These are phyloP conservation scores for Ustilaginoidea virens DNA, from an alignment of 2,329 filamentous ascomycete genomes.

Conservation along the genomic window DNA sequence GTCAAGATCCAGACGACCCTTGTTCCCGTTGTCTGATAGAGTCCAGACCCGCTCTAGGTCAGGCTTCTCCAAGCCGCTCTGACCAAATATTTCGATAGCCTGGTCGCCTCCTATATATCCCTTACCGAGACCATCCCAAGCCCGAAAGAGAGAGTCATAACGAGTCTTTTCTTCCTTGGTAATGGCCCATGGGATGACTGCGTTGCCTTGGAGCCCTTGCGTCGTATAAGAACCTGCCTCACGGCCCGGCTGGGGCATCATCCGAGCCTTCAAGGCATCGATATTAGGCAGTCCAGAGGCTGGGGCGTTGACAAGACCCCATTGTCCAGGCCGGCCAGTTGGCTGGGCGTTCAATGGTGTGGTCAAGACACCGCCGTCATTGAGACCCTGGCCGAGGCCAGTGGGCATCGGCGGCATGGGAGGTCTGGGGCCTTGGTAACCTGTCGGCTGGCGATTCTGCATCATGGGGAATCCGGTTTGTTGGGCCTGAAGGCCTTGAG, in stretches of 20 bases:
- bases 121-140: conserved; percentile 90
- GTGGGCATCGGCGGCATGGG: conserved; percentile 71
- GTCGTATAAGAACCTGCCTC: conserved; percentile 74
- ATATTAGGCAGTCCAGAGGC: conserved; percentile 84
- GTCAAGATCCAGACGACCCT: conserved; percentile 84
- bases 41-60: conserved; percentile 94
- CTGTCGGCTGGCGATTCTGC: conserved; percentile 56
- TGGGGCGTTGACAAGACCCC: conserved; percentile 95
- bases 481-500: conserved; percentile 47
- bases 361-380: conserved; percentile 43
- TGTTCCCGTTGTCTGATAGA: conserved; percentile 82
- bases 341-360: conserved; percentile 77
- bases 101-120: conserved; percentile 85
- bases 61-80: conserved; percentile 81
- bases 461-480: conserved; percentile 55
- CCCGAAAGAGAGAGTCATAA: conserved; percentile 87
- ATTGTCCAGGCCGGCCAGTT: conserved; percentile 83
- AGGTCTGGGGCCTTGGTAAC: conserved; percentile 73
- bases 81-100: conserved; percentile 92
- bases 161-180: conserved; percentile 97
- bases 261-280: conserved; percentile 76
- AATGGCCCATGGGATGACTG: conserved; percentile 93
- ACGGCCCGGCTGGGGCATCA: conserved; percentile 94
- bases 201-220: conserved; percentile 77
- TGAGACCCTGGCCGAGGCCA: conserved; percentile 32